phyloP scores from a whole-genome alignment of 805 yeast species.

The Diddensiella santjacobensis region DNA sequence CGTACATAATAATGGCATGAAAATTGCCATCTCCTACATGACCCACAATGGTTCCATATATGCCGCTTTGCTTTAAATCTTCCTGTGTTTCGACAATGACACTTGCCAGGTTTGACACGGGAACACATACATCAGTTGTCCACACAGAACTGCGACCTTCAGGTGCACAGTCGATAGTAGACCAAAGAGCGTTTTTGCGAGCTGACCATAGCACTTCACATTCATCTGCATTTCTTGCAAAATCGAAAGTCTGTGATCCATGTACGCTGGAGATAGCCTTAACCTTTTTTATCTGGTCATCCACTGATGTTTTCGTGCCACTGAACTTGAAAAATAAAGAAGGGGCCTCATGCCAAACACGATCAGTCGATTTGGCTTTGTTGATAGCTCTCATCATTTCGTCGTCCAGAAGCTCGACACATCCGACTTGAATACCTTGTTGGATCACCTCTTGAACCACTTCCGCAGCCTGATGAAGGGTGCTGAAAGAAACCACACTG shows the following conservation, averaged over 20 bases:
- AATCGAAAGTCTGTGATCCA: conserved; percentile 49
- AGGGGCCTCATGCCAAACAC: conserved; percentile 63
- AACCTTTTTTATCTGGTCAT: conserved; percentile 49
- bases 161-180: conserved; percentile 63
- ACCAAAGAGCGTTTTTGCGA: conserved; percentile 72
- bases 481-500: conserved; percentile 68
- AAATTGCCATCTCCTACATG: conserved; percentile 94
- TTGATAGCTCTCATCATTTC: conserved; percentile 73
- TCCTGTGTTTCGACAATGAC: conserved; percentile 60
- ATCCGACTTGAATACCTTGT: conserved; percentile 68
- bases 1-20: conserved; percentile 68
- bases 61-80: conserved; percentile 55
- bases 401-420: conserved; percentile 73
- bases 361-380: conserved; percentile 49
- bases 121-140: conserved; percentile 93
- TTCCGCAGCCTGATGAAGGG: conserved; percentile 60
- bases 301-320: conserved; percentile 46
- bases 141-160: conserved; percentile 59
- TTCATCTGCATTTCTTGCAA: conserved; percentile 58
- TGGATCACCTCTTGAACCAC: conserved; percentile 66
- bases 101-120: conserved; percentile 62
- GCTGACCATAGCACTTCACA: conserved; percentile 76
- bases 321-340: conserved; percentile 74
- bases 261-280: conserved; percentile 43
- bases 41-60: conserved; percentile 67